Percentiles rank a stretch among this genome's conserved stretches.
Evolutionary conservation across 208 protist genomes (phyloP).

Genomic region (Trichomonas vaginalis): DNA sequence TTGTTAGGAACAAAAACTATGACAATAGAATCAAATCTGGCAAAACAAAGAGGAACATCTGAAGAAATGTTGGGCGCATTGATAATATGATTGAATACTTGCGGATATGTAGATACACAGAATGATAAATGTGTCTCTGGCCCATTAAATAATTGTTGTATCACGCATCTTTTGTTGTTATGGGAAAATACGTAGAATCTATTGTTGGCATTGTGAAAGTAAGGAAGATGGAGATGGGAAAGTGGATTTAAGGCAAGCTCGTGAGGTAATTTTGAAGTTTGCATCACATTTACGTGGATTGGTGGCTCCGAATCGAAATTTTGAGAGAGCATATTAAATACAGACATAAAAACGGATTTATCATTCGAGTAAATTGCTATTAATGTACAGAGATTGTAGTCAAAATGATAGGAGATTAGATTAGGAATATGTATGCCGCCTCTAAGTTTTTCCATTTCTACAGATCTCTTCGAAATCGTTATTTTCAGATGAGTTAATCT

Average conservation of each 20-base stretch:
- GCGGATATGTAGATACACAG: background rate
- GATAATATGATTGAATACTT: background rate
- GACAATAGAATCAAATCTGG: background rate
- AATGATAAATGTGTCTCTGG: background rate
- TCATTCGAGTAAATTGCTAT: background rate
- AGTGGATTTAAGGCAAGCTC: background rate
- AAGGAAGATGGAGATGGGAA: background rate
- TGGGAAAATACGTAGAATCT: background rate
- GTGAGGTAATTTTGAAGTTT: background rate
- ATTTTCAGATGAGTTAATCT: background rate
- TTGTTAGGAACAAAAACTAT: background rate
- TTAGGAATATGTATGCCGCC: background rate
- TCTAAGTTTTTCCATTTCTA: background rate
- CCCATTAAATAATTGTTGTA: background rate
- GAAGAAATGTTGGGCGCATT: background rate
- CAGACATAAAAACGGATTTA: background rate
- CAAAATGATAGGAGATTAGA: background rate
- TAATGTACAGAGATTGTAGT: background rate
- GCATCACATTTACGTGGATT: background rate
- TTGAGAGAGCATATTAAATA: background rate
- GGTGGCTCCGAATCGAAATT: background rate
- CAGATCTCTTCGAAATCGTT: background rate
- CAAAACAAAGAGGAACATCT: background rate
- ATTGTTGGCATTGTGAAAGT: background rate
- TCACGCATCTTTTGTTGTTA: background rate